These are phyloP conservation scores for Solanum sparsipilum DNA, from an alignment of 257 asterid genomes.

Conservation along the genomic window DNA sequence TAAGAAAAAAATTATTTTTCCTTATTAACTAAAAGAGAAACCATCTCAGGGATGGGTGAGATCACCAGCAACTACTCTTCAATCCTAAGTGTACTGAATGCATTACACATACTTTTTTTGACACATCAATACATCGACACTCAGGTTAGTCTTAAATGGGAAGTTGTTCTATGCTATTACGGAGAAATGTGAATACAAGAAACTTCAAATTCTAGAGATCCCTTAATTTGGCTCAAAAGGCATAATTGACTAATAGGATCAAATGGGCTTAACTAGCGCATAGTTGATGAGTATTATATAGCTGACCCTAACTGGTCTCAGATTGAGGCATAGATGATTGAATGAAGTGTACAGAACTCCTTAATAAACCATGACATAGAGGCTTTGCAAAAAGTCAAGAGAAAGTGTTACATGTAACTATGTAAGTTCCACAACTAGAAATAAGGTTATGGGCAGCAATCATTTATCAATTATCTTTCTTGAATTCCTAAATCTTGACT, in stretches of 20 bases:
- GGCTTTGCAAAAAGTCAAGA: background rate
- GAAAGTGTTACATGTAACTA: background rate
- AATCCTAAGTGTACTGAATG: background rate
- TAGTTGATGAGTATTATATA: background rate
- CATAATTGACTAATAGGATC: background rate
- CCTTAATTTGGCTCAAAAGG: background rate
- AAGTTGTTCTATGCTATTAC: background rate
- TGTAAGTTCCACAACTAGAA: background rate
- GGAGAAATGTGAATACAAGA: background rate
- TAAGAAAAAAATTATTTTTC: background rate
- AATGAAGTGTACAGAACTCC: background rate
- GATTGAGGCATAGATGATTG: background rate
- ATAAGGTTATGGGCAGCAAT: background rate
- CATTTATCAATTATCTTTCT: background rate
- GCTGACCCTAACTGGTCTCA: background rate
- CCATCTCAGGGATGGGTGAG: background rate
- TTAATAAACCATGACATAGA: background rate
- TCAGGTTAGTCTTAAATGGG: background rate
- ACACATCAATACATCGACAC: background rate
- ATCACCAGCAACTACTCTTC: background rate
- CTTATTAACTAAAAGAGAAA: background rate
- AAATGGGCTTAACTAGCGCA: background rate
- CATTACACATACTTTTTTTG: background rate
- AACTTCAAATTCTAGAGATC: background rate
- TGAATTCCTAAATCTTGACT: background rate